Evolutionary conservation across 2,329 filamentous ascomycete genomes (phyloP), one percentile per base, ranked within the genome.

Genomic region (Clonostachys rhizophaga): DNA sequence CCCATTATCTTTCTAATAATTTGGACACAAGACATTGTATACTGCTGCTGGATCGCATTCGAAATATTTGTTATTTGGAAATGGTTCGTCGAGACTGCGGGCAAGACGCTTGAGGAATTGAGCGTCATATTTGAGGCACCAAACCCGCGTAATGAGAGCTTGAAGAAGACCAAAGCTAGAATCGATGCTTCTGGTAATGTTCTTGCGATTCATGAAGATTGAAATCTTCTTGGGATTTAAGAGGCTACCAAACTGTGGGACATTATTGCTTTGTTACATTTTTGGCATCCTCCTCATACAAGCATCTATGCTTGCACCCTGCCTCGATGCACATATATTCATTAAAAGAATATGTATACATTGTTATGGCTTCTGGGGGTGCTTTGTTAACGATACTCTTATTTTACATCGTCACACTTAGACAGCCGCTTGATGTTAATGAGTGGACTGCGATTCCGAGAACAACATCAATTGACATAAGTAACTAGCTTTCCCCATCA

Each of bases 71-170:
- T 59, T 48, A 58, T 60, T 35, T 74, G 69, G 51, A 65, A 73
- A 53, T 67, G 72, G 50, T 72, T 72, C 46, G 69, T 71, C 0
- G 71, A 74, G 53, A 74, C 72, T 1, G 60, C 65, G 52, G 58
- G 56, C 48, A 71, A 73, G 43, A 75, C 70, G 6, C 66, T 84
- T 14, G 81, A 85, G 60, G 81, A 85, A 56, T 75, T 85, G 62
- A 79, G 83, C 52, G 69, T 70, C 13, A 57, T 66, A 12, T 67
- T 67, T 41, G 61, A 64, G 33, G 58, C 59, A 1, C 50, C 50
- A 20, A 58, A 60, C 50, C 59, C 58, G 1, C 48, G 57, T 33
- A 60, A 61, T 40, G 55, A 54, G 45, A 60, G 58, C 37, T 57
- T 54, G 1, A 58, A 55, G 50, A 58, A 55, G 46, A 55, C 53